phyloP scores from a whole-genome alignment of 179 eudicot species.

The Kewa caespitosa region DNA sequence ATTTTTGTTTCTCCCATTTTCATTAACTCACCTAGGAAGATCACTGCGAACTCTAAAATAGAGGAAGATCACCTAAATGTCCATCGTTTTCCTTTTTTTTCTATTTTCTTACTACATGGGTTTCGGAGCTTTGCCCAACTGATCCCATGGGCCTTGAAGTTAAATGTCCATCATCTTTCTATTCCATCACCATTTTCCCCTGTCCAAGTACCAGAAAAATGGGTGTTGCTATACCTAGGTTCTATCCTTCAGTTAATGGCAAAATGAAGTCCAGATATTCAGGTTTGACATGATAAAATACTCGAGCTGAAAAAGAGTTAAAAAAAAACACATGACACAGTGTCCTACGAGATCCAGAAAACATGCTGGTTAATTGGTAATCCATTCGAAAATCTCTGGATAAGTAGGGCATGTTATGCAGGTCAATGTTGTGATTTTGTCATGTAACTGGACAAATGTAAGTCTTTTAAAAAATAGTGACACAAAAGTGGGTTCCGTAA shows the following conservation, averaged over 20 bases:
- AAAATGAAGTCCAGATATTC: slow-evolving; percentile 20
- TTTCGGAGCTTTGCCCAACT: too few relatives aligned
- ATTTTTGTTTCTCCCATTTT: too few relatives aligned
- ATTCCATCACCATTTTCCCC: too few relatives aligned
- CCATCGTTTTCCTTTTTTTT: too few relatives aligned
- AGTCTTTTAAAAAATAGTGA: background rate
- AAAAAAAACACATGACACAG: background rate
- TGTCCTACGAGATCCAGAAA: background rate
- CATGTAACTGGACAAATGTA: background rate
- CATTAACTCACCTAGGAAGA: too few relatives aligned
- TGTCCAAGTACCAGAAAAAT: background rate
- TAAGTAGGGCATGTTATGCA: background rate
- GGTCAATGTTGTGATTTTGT: background rate
- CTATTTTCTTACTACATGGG: too few relatives aligned
- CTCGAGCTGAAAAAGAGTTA: background rate
- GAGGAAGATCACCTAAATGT: too few relatives aligned
- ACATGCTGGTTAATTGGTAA: background rate
- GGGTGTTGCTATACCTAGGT: background rate
- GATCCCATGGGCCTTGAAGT: too few relatives aligned
- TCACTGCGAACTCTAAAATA: too few relatives aligned
- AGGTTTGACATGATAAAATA: slow-evolving; percentile 9
- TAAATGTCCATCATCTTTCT: too few relatives aligned
- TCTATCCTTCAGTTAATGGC: background rate
- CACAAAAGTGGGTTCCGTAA: background rate
- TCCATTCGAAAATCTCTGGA: background rate